Base-by-base conservation (phyloP, 495 filamentous ascomycete species). In the Polyplosphaeria fusca region DNA sequence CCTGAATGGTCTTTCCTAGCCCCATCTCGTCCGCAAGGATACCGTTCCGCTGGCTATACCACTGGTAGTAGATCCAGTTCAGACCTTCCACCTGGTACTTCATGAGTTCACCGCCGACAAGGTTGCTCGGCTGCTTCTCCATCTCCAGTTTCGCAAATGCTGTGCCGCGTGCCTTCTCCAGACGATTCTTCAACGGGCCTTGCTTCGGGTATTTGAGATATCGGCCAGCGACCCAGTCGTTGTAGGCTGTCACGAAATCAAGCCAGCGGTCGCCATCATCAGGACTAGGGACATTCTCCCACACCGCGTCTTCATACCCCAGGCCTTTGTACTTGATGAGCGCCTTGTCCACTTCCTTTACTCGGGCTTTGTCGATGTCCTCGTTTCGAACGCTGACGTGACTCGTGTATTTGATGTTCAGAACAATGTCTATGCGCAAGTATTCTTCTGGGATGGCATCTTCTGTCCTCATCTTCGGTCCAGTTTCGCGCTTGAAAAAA, bases 1-100 rank as follows among this genome's bases (percentile, higher is more conserved):
- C 82, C 68, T 99, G 94, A 43, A 99, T 87, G 0, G 94, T 99
- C 75, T 99, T 99, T 23, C 94, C 94, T 9, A 99, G 82, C 3
- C 94, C 94, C 94, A 99, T 99, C 68, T 99, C 94, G 63, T 99
- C 94, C 1, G 94, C 94, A 2, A 99, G 80, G 64, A 99, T 93
- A n/a, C 86, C 86, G 63, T 94, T 97, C 57, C 87, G 79, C 57
- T 84, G 76, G 43, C 81, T 74, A 56, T 87, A 82, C 76, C 89
- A 96, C 67, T 89, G 91, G 68, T 89, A 95, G 54, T 95, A 86
- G n/a, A 97, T 80, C 91, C 93, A 99, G 67, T 97, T 96, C 53
- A 97, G 70, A 14, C 94, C 94, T 18, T 96, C 89, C 37, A 92
- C 73, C 67, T 99, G 94, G 67, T 99, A 99, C 11, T 80, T 76